Base-by-base conservation (phyloP, 73 alveolate genomes). In the Blepharisma stoltei region DNA sequence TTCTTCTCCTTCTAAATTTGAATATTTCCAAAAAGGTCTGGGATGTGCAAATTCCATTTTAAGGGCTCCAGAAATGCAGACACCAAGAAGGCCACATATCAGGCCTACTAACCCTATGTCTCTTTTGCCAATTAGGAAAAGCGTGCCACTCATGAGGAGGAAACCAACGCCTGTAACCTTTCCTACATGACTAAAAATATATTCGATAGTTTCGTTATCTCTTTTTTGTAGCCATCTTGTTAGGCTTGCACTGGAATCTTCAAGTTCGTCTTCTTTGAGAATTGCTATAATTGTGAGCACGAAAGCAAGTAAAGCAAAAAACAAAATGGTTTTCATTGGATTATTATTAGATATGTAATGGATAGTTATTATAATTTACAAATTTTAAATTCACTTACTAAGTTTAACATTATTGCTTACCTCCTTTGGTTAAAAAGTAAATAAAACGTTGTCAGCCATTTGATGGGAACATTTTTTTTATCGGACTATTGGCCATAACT, bases 31-130 rank as follows among this genome's bases (percentile, higher is more conserved):
- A 60, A 60, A 60, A 20, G 73, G 73, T 5, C 73, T 60, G 2
- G 73, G 73, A 60, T 60, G 73, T 2, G 46, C n/a, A 60, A 60
- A 14, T 38, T 14, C n/a, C 73, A 60, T 60, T 60, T 60, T 60
- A 14, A 38, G 46, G 23, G 73, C 23, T 2, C 73, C 73, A 9
- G 73, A 60, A 20, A 60, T 14, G 37, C 46, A n/a, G 14, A 38
- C 73, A 2, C 73, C 73, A 5, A 60, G 23, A 0, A 60, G 5
- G 0, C 73, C 73, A 14, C 46, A n/a, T 8, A 14, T 14, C 11
- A 38, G 0, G 5, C 48, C 73, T 11, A 60, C 0, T 9, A 60
- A 20, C 2, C 73, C 73, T 8, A 60, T 25, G 14, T 60, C 45
- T 20, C 45, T n/a, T 8, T 60, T 8, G 37, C 73, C 73, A 60